Percentiles rank a stretch among this genome's conserved stretches.
phyloP scores from a whole-genome alignment of 176 grass and related monocot species.

The maize (Zea mays) region Zm-B73-REFERENCE-NAM-5.0 NC_050101.1:178732001-178732500 shows the following conservation, averaged over 20 bases:
- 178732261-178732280: constrained; percentile 15
- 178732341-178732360: neutral
- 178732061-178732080: constrained; percentile 60
- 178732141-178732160: constrained; percentile 99
- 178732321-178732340: constrained; percentile 11
- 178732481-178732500: constrained; percentile 98
- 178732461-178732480: constrained; percentile 95
- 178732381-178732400: constrained; percentile 12
- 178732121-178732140: constrained; percentile 99
- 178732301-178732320: neutral
- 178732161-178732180: constrained; percentile 86
- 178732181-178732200: constrained; percentile 99
- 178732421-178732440: constrained; percentile 68
- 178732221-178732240: constrained; percentile 9
- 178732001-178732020: constrained; percentile 97
- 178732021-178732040: constrained; percentile 98
- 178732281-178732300: constrained; percentile 23
- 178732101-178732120: constrained; percentile 98
- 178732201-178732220: constrained; percentile 57
- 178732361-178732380: neutral
- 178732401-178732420: constrained; percentile 5
- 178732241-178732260: neutral
- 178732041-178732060: constrained; percentile 56
- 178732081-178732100: constrained; percentile 93
- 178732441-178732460: constrained; percentile 77